Evolutionary conservation across 2,329 filamentous ascomycete species (phyloP), one percentile per base, ranked within the genome.

Genomic region (Clarireedia hainanense): DNA sequence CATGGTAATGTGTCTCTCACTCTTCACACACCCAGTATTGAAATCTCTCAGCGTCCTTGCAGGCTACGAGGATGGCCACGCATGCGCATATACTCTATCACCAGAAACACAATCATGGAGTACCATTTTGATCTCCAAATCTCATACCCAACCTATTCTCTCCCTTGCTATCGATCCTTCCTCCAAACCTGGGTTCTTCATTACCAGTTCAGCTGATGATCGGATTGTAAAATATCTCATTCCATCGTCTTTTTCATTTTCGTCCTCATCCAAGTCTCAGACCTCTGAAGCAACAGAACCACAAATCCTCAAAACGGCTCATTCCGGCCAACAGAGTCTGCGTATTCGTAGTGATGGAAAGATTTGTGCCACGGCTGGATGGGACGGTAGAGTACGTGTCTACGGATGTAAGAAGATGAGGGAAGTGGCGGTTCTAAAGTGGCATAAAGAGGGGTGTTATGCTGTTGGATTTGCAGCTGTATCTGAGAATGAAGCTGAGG

Each of bases 341-440:
- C 74, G 73, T 3, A 78, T 96, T 24, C 83, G 94, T 14, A 85
- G 83, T 1, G 94, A 99, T 69, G 88, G 84, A 2, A 86, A 81
- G 60, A 79, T 99, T 4, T 87, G 96, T 61, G 89, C 88, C 3
- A 97, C 92, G 0, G 92, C 89, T 0, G 94, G 94, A 3, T 99
- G 94, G 94, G 94, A 99, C 70, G 80, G 83, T 1, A 82, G 84
- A 48, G 76, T 91, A 1, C 78, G 94, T 7, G 84, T 97, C 1
- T 99, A 97, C 70, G 87, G 86, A 3, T 73, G 79, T 47, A 90
- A 86, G 71, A 87, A 84, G 0, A 78, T 97, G 76, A 88, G 86
- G 66, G 91, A 97, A 70, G 72, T 97, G 10, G 94, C 92, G 0
- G 90, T 96, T 54, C 74, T 97, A 60, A 95, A 95, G 71, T 97